Base-by-base conservation (phyloP, 805 yeast genomes). In the Teunomyces stri region DNA sequence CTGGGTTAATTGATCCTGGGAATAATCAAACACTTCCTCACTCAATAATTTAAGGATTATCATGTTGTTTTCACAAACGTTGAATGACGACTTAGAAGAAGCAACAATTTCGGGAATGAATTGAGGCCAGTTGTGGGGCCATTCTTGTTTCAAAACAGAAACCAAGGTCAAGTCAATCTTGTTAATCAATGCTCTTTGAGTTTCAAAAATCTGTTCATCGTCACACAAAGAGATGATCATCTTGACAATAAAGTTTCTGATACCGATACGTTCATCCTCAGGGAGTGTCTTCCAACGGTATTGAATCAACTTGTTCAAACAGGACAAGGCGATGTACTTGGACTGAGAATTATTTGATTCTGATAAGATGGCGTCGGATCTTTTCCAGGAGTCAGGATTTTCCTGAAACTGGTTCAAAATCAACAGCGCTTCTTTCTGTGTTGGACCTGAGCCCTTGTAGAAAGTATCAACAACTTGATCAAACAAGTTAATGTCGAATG, bases 71-170 rank as follows among this genome's bases (percentile, higher is more conserved):
- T 94, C 99, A 72, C 99, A 94, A 44, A 94, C 97, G 60, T 90
- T 92, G 66, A 87, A 82, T 18, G 94, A 85, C 11, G 92, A 82
- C 53, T 89, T 81, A 40, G 95, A 84, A 53, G 96, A 85, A 50
- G 78, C 80, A 41, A 92, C 94, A 47, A 94, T 80, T 65, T 94
- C 99, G 13, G 97, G 96, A 43, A 94, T 87, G 60, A 94, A 94
- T 59, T 85, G 87, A 15, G 98, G 98, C 99, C 99, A 94, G 65
- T 91, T 87, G 57, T 85, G 89, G 29, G 99, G 99, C 99, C 99
- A 94, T 65, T 94, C 99, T 70, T 94, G 98, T 62, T 94, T 94
- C 61, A 94, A 80, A 44, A 94, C 85, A 61, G 91, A 95, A 31
- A 94, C 99, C 59, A 94, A 75, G 12, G 98, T 92, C 61, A 94